Conservation (phyloP, 2,329 filamentous ascomycete genomes). For the Aspergillus ochraceoroseus region DNA sequence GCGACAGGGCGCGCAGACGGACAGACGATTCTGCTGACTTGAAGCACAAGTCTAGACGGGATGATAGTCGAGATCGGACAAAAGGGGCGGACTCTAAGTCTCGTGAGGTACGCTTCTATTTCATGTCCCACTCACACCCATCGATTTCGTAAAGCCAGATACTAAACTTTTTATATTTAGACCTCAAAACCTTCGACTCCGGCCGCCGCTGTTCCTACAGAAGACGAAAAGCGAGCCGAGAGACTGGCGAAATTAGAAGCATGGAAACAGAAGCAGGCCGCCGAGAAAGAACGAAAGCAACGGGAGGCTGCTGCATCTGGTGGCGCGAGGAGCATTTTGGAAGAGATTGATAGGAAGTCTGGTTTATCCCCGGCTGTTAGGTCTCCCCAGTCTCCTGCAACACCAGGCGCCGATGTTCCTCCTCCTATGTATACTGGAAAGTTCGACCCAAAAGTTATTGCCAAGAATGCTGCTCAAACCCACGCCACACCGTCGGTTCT, state of each 20-base stretch:
- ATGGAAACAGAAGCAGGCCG: conserved; percentile 83
- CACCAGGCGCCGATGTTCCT: conserved; percentile 46
- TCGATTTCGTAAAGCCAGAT: neutral
- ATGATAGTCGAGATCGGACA: conserved; percentile 57
- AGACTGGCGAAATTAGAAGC: conserved; percentile 75
- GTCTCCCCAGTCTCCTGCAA: conserved; percentile 50
- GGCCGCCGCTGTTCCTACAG: conserved; percentile 51
- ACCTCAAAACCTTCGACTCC: conserved; percentile 50
- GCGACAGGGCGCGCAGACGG: conserved; percentile 59
- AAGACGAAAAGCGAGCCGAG: conserved; percentile 74
- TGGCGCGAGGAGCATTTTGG: conserved; percentile 62
- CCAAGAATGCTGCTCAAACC: conserved; percentile 66
- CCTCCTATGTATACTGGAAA: conserved; percentile 66
- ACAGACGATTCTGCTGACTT: conserved; percentile 69
- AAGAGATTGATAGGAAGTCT: conserved; percentile 68
- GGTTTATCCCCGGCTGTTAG: conserved; percentile 51
- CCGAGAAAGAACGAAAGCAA: conserved; percentile 67
- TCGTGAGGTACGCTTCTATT: conserved; percentile 52
- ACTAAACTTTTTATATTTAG: conserved; percentile 33
- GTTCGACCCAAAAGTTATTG: conserved; percentile 81
- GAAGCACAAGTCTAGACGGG: conserved; percentile 60
- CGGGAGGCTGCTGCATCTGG: conserved; percentile 60
- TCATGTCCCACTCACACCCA: neutral
- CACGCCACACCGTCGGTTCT: conserved; percentile 53
- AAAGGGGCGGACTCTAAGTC: conserved; percentile 50